Conservation (phyloP, 306 rosid genomes). For the Acacia melanoxylon region DNA sequence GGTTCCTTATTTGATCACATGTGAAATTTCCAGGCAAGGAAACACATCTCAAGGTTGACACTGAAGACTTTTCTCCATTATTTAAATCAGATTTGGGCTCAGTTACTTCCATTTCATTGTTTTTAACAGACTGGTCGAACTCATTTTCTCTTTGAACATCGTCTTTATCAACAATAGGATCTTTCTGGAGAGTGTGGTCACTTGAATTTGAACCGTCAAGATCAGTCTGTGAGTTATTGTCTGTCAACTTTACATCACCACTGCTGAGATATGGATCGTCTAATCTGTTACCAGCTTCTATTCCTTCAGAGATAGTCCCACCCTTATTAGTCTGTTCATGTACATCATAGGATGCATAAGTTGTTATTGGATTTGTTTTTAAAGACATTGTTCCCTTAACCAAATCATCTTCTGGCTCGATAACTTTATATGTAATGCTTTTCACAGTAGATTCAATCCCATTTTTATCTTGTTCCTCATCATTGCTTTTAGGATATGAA, state of each 20-base stretch:
- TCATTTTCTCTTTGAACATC: constrained; percentile 1
- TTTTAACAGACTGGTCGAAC: constrained; percentile 26
- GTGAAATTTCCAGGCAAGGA: constrained; percentile 42
- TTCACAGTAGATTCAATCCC: constrained; percentile 27
- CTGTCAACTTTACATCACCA: background rate
- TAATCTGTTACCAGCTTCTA: constrained; percentile 27
- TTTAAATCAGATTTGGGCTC: constrained; percentile 31
- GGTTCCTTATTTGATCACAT: constrained; percentile 40
- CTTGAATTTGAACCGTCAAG: constrained; percentile 10
- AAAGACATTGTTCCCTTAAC: constrained; percentile 17
- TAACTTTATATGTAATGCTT: constrained; percentile 1
- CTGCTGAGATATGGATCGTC: constrained; percentile 10
- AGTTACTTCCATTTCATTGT: background rate
- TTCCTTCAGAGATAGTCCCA: background rate
- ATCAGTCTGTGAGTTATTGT: constrained; percentile 15
- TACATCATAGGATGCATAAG: constrained; percentile 21
- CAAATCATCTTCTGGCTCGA: constrained; percentile 27
- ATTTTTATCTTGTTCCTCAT: background rate
- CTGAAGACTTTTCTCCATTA: constrained; percentile 19
- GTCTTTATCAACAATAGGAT: constrained; percentile 17
- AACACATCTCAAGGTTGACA: constrained; percentile 15
- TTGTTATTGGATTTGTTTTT: constrained; percentile 3
- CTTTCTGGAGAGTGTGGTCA: background rate
- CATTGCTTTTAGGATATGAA: background rate
- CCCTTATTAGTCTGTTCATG: background rate